Evolutionary conservation across 2,329 filamentous ascomycete species (phyloP).

Genomic region (Xylariaceae sp.): DNA sequence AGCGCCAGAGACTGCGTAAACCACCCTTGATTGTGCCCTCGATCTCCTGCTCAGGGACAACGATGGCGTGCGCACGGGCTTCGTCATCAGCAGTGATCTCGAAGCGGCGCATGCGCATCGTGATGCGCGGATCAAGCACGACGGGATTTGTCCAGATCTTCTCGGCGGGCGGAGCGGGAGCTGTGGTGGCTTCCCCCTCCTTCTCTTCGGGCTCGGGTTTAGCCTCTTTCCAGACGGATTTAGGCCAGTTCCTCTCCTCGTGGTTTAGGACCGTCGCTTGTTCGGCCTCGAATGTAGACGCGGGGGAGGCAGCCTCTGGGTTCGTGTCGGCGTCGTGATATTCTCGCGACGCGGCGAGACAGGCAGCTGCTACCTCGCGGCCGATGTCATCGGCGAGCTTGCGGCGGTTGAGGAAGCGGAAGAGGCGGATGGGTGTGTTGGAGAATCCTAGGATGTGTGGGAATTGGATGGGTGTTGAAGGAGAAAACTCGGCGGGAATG

Average conservation of each 20-base stretch:
- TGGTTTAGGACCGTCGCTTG: constrained; percentile 60
- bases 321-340: constrained; percentile 39
- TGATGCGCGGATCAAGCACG: constrained; percentile 71
- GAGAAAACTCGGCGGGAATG: constrained; percentile 68
- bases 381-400: constrained; percentile 84
- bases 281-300: constrained; percentile 48
- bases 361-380: constrained; percentile 79
- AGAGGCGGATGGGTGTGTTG: constrained; percentile 81
- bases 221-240: constrained; percentile 63
- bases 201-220: constrained; percentile 34
- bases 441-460: constrained; percentile 91
- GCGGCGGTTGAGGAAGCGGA: constrained; percentile 82
- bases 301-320: constrained; percentile 42
- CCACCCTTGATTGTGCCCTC: constrained; percentile 65
- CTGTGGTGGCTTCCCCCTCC: constrained; percentile 16
- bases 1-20: constrained; percentile 50
- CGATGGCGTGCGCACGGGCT: constrained; percentile 58
- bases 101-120: constrained; percentile 75
- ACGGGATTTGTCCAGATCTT: constrained; percentile 73
- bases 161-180: constrained; percentile 42
- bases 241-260: constrained; percentile 82
- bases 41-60: constrained; percentile 63
- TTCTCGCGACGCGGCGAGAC: constrained; percentile 58
- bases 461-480: constrained; percentile 68
- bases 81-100: constrained; percentile 67